Conservation (phyloP, 192 early-diverging fungal species). For the Backusella psychrophila region DNA sequence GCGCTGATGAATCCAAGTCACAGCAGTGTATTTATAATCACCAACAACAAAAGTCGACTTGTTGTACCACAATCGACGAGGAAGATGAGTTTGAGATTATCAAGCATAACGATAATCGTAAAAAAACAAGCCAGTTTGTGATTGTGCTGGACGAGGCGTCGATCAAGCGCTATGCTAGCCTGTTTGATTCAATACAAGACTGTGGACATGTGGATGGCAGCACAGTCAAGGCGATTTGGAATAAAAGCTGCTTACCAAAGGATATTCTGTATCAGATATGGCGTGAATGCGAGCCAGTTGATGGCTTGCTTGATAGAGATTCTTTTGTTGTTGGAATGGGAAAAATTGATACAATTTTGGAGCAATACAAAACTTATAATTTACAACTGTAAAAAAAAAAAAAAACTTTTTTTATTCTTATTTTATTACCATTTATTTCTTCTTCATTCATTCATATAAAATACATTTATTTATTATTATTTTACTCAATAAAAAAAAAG, state of each 20-base stretch:
- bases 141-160: not conserved
- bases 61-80: not conserved
- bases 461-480: not conserved
- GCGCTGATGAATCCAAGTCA: not conserved
- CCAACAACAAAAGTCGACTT: not conserved
- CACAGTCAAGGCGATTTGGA: not conserved
- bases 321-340: not conserved
- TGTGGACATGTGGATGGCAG: not conserved
- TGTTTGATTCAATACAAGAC: conserved; percentile 1
- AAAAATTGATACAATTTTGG: not conserved
- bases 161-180: not conserved
- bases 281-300: not conserved
- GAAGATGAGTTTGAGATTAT: not conserved
- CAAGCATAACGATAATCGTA: not conserved
- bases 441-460: no score
- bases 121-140: not conserved
- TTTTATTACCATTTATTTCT: not conserved
- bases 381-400: not conserved
- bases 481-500: not conserved
- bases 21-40: not conserved
- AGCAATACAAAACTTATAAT: not conserved
- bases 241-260: not conserved
- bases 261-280: not conserved
- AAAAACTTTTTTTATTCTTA: not conserved
- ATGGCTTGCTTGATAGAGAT: not conserved